A percentile compares a stretch with the other conserved stretches of the same genome.
phyloP scores from a whole-genome alignment of 306 rosid species.

The Prosopis cineraria region DNA sequence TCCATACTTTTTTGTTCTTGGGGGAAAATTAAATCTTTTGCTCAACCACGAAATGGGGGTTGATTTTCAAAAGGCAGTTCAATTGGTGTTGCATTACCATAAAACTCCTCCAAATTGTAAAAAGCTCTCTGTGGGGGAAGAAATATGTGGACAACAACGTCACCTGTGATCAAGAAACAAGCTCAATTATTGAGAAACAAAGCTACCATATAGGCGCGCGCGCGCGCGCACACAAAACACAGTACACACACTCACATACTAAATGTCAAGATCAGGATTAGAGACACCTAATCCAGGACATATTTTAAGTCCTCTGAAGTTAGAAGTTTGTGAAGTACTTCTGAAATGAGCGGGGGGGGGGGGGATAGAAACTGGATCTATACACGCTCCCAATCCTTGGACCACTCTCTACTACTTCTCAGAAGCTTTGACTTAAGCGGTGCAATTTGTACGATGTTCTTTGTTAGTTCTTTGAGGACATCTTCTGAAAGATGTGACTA shows the following conservation, averaged over 20 bases:
- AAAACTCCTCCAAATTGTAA: conserved; percentile 96
- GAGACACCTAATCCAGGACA: not conserved
- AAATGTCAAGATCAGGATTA: conserved; percentile 2
- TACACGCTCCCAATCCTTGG: not conserved
- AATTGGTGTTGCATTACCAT: conserved; percentile 73
- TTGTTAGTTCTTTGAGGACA: conserved; percentile 9
- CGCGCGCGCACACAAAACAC: too few relatives aligned
- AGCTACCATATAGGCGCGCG: not conserved
- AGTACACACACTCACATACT: not conserved
- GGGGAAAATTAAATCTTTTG: not conserved
- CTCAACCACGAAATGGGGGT: conserved; percentile 65
- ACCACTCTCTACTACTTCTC: not conserved
- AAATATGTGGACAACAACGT: conserved; percentile 87
- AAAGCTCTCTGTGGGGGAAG: conserved; percentile 86
- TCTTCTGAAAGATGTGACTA: not conserved
- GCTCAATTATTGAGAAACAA: conserved; percentile 8
- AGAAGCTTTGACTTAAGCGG: not conserved
- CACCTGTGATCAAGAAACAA: conserved; percentile 64
- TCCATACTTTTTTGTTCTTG: not conserved
- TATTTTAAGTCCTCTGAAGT: not conserved
- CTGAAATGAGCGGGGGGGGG: not conserved
- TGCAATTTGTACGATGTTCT: not conserved
- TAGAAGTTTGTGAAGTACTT: not conserved
- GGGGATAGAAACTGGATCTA: not conserved
- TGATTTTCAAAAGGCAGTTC: conserved; percentile 84